phyloP scores from a whole-genome alignment of 2,329 filamentous ascomycete genomes.

The Claviceps pazoutovae region DNA sequence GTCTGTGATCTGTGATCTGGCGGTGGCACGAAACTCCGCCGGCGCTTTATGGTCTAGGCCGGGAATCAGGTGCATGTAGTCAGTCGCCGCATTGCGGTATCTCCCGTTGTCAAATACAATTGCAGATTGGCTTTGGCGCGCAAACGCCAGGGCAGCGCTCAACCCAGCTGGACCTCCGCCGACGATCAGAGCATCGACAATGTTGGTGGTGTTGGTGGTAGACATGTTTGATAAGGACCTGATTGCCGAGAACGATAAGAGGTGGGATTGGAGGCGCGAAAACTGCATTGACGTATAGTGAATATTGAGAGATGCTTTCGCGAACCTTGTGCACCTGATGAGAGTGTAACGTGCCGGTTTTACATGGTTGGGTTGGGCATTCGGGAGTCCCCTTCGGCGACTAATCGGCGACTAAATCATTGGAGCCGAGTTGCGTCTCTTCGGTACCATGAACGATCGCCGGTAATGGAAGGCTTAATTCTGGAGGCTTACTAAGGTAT shows the following conservation, averaged over 20 bases:
- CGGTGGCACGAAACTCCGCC: constrained; percentile 20
- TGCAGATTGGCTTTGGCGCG: constrained; percentile 32
- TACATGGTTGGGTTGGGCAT: too few relatives aligned
- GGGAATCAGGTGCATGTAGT: constrained; percentile 33
- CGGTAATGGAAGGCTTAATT: too few relatives aligned
- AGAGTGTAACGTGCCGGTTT: too few relatives aligned
- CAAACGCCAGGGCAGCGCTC: constrained; percentile 30
- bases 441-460: too few relatives aligned
- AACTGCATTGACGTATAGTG: too few relatives aligned
- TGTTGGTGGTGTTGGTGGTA: background rate
- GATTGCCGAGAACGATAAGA: background rate
- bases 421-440: too few relatives aligned
- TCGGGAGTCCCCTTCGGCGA: too few relatives aligned
- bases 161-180: constrained; percentile 37
- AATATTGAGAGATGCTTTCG: too few relatives aligned
- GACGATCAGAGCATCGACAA: constrained; percentile 33
- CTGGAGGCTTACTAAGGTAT: too few relatives aligned
- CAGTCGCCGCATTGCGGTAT: constrained; percentile 34
- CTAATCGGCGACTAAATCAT: too few relatives aligned
- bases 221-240: background rate
- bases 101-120: constrained; percentile 35
- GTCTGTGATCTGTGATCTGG: constrained; percentile 6
- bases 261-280: too few relatives aligned
- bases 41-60: constrained; percentile 26
- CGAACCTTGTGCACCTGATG: too few relatives aligned